Evolutionary conservation across 2,329 filamentous ascomycete genomes (phyloP).

Genomic region (Endothia cerciana): DNA sequence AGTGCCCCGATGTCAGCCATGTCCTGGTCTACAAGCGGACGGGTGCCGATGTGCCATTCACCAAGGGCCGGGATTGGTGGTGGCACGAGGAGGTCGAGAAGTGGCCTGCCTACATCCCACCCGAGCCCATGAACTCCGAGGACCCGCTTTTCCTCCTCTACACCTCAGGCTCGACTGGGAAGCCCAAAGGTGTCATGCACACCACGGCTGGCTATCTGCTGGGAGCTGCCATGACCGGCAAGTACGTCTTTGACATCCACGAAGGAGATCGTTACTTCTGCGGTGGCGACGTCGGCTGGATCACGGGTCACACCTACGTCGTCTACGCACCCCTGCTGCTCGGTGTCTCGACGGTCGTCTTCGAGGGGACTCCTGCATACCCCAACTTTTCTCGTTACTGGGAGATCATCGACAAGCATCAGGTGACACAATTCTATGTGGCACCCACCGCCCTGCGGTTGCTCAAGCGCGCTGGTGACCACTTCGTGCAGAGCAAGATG

Average conservation of each 20-base stretch:
- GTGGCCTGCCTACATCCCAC: conserved; percentile 89
- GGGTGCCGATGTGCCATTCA: conserved; percentile 90
- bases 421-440: conserved; percentile 97
- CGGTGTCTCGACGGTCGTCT: conserved; percentile 92
- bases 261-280: conserved; percentile 94
- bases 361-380: conserved; percentile 96
- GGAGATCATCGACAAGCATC: conserved; percentile 95
- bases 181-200: conserved; percentile 99
- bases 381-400: conserved; percentile 98
- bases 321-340: conserved; percentile 94
- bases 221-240: conserved; percentile 89
- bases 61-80: conserved; percentile 86
- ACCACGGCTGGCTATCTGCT: conserved; percentile 94
- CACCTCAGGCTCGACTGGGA: conserved; percentile 96
- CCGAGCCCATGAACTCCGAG: conserved; percentile 88
- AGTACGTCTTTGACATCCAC: conserved; percentile 99
- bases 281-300: conserved; percentile 98
- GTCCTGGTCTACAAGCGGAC: conserved; percentile 95
- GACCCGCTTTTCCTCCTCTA: conserved; percentile 97
- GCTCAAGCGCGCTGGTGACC: conserved; percentile 91
- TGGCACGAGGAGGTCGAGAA: conserved; percentile 99
- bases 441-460: conserved; percentile 91
- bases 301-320: conserved; percentile 97
- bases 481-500: conserved; percentile 90
- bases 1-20: conserved; percentile 85